These are phyloP conservation scores for Blastobotrys proliferans DNA, from an alignment of 1,139 yeast species.

Conservation along the genomic window DNA sequence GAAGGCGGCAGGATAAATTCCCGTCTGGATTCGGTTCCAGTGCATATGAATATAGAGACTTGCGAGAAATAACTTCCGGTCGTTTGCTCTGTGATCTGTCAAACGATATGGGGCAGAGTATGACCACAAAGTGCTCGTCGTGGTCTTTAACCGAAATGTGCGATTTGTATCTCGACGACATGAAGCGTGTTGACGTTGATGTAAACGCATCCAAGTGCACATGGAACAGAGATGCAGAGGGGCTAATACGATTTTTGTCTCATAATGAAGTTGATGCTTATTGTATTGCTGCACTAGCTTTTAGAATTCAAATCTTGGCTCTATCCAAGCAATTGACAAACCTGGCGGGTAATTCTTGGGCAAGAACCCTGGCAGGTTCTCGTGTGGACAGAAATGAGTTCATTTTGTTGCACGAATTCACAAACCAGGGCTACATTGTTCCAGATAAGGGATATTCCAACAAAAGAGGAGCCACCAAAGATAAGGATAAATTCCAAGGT, in stretches of 20 bases:
- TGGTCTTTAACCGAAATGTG: conserved; percentile 96
- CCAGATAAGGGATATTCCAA: conserved; percentile 61
- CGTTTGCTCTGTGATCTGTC: conserved; percentile 88
- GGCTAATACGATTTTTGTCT: conserved; percentile 62
- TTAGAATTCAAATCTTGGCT: conserved; percentile 79
- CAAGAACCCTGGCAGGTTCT: conserved; percentile 90
- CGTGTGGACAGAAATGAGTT: conserved; percentile 95
- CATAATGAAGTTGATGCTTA: conserved; percentile 68
- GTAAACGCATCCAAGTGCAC: conserved; percentile 57
- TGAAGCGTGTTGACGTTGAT: conserved; percentile 68
- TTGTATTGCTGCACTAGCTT: conserved; percentile 67
- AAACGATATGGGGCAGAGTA: conserved; percentile 91
- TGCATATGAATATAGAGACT: conserved; percentile 40
- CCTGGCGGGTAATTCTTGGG: conserved; percentile 97
- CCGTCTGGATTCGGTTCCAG: conserved; percentile 57
- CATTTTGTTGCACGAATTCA: conserved; percentile 88
- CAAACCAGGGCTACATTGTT: conserved; percentile 71
- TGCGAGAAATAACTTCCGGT: conserved; percentile 73
- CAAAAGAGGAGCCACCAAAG: conserved; percentile 44
- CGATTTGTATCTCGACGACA: conserved; percentile 62
- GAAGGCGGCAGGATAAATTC: conserved; percentile 65
- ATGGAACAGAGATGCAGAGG: conserved; percentile 55
- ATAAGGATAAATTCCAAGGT: conserved; percentile 79
- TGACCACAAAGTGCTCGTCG: conserved; percentile 89
- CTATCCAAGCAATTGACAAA: conserved; percentile 88